Evolutionary conservation across 108 stramenopile species (phyloP), one percentile per base, ranked within the genome.

Genomic region (Skeletonema costatum): DNA sequence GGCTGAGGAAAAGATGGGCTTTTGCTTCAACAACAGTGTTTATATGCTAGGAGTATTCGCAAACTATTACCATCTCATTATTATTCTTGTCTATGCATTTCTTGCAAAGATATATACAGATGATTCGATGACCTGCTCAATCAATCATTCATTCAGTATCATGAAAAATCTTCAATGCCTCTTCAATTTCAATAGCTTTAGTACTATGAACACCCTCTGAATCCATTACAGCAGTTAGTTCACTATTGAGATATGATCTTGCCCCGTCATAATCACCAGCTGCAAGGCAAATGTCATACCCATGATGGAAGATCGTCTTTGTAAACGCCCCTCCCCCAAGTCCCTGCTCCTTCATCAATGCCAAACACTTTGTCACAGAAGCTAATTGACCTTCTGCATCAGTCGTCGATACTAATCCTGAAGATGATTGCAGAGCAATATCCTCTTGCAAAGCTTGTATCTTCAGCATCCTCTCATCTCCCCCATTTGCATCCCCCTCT

Each of bases 381-480:
- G 31, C 59, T n/a, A 60, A 48, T 32, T 48, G 50, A 58, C 51
- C 70, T 21, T 30, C 10, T 19, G 8, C 19, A 39, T 25, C 32
- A 44, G 35, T 12, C 10, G 56, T 9, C 4, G 17, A 5, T 0
- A 5, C 56, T 19, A 14, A 16, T n/a, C 4, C 3, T 60, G 70
- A 71, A 16, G 58, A 60, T 39, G 60, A 71, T 41, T 38, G 19
- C 17, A 51, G 67, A 44, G 53, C 33, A 60, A 65, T 64, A 31
- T 42, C 71, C 32, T 73, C 64, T 48, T 64, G 71, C 19, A 73
- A 32, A 17, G 71, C 19, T 35, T 73, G 72, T 16, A 77, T 66
- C 39, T 65, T 44, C 6, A 60, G 38, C 76, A 77, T 77, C 9
- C 71, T 32, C 17, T 73, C 63, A 48, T 77, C 76, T 10, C 76